Evolutionary conservation across 176 grass and related monocot species (phyloP).

Genomic region (Cocos nucifera): DNA sequence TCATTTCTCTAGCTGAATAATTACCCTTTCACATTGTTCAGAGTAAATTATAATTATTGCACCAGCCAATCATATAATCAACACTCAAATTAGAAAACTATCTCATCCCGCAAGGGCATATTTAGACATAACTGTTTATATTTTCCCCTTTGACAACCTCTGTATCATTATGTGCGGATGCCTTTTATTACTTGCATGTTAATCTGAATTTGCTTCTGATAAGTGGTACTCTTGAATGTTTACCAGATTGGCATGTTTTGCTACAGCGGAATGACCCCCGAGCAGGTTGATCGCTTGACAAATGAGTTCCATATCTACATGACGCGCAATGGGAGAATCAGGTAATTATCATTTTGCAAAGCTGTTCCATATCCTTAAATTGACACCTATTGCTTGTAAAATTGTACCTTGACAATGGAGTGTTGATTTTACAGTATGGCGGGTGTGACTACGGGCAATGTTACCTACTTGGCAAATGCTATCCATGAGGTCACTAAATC

Average conservation of each 20-base stretch:
- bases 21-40: too few species aligned
- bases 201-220: neutral
- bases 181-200: too few species aligned
- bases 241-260: constrained; percentile 97
- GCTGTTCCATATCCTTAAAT: too few species aligned
- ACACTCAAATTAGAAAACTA: too few species aligned
- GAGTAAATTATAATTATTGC: too few species aligned
- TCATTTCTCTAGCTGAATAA: too few species aligned
- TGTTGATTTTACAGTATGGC: constrained; percentile 61
- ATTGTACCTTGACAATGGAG: neutral
- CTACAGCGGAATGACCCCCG: constrained; percentile 92
- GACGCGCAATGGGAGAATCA: constrained; percentile 94
- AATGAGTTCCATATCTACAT: constrained; percentile 93
- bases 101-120: too few species aligned
- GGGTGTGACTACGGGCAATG: constrained; percentile 71
- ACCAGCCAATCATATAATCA: too few species aligned
- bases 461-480: constrained; percentile 72
- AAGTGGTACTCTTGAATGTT: neutral
- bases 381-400: neutral
- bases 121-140: too few species aligned
- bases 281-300: constrained; percentile 81
- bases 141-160: too few species aligned
- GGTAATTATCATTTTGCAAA: constrained; percentile 32
- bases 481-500: constrained; percentile 81
- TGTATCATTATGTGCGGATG: too few species aligned